Evolutionary conservation across 768 basidiomycete genomes (phyloP).

Genomic region (Dendrothele bispora): DNA sequence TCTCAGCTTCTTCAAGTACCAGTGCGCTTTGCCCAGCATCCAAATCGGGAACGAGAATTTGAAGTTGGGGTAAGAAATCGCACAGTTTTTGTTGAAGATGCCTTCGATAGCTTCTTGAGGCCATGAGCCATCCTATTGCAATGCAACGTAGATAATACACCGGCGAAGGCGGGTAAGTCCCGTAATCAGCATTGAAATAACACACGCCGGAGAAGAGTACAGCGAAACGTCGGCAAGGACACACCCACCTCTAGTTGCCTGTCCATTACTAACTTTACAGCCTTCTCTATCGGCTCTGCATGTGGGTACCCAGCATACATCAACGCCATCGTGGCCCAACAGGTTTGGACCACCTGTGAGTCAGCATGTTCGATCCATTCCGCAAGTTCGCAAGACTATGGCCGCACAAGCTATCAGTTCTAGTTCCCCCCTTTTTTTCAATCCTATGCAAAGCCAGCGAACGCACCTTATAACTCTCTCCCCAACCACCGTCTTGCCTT

Average conservation of each 20-base stretch:
- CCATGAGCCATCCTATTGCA: conserved; percentile 85
- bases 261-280: conserved; percentile 81
- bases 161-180: no score
- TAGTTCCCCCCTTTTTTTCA: conserved; percentile 64
- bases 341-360: conserved; percentile 88
- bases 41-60: conserved; percentile 96
- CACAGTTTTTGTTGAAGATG: conserved; percentile 86
- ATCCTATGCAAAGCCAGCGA: conserved; percentile 47
- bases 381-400: conserved; percentile 83
- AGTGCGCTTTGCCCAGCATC: conserved; percentile 88
- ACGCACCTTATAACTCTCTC: conserved; percentile 92
- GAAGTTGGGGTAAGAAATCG: conserved; percentile 89
- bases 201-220: conserved; percentile 61
- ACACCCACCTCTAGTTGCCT: conserved; percentile 74
- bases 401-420: conserved; percentile 57
- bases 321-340: conserved; percentile 90
- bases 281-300: conserved; percentile 76
- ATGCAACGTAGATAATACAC: no score
- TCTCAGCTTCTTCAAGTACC: conserved; percentile 60
- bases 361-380: conserved; percentile 81
- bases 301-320: conserved; percentile 89
- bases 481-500: conserved; percentile 93
- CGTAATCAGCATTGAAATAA: conserved; percentile 14
- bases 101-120: conserved; percentile 94
- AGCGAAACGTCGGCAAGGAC: conserved; percentile 40